Percentiles rank a stretch among this genome's conserved stretches.
phyloP scores from a whole-genome alignment of 768 basidiomycete genomes.

The Tylopilus subfusipes region DNA sequence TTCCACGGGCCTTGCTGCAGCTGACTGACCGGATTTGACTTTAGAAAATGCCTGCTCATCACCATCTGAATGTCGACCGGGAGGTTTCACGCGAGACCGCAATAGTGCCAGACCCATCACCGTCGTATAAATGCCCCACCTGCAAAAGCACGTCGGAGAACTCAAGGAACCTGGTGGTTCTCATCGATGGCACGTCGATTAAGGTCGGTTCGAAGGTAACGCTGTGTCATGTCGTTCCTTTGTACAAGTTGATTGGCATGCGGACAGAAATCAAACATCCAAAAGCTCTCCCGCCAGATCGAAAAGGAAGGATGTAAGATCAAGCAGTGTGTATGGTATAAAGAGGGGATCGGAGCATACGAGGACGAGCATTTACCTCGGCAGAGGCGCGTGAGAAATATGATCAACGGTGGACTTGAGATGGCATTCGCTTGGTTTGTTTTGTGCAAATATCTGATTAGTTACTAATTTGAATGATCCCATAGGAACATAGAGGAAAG shows the following conservation, averaged over 20 bases:
- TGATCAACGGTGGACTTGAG: neutral
- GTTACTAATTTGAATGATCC: too few relatives aligned
- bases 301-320: too few relatives aligned
- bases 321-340: conserved; percentile 27
- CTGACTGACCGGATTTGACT: too few relatives aligned
- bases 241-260: too few relatives aligned
- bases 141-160: neutral
- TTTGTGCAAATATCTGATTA: neutral
- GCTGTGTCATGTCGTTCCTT: too few relatives aligned
- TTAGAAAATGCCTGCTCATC: too few relatives aligned
- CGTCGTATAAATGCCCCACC: neutral
- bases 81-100: too few relatives aligned
- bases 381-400: neutral
- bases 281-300: conserved; percentile 9
- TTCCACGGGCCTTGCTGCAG: too few relatives aligned
- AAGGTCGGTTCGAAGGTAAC: conserved; percentile 36
- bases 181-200: conserved; percentile 1
- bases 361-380: neutral
- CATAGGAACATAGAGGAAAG: conserved; percentile 7
- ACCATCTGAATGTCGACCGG: too few relatives aligned
- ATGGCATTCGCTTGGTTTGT: conserved; percentile 4
- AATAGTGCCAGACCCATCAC: too few relatives aligned
- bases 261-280: conserved; percentile 31
- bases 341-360: conserved; percentile 11
- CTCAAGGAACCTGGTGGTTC: conserved; percentile 33